Evolutionary conservation across 2,329 filamentous ascomycete species (phyloP).

Genomic region (Diplodia mutila): DNA sequence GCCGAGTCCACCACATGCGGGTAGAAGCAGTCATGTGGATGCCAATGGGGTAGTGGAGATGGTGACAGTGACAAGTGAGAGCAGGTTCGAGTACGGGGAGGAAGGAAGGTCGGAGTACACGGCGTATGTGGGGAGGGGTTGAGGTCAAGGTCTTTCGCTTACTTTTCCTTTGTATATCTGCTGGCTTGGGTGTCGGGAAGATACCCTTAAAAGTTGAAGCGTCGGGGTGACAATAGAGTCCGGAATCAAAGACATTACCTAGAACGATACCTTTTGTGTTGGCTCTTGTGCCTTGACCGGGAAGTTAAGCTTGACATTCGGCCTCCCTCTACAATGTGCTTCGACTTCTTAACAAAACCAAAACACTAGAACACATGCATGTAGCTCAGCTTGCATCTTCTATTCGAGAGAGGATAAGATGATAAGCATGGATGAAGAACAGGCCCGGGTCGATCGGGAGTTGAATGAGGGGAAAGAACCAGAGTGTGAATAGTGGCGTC

Average conservation of each 20-base stretch:
- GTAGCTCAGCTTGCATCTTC: no score
- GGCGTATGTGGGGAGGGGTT: conserved; percentile 2
- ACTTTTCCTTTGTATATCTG: neutral
- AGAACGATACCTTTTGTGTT: no score
- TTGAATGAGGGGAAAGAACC: no score
- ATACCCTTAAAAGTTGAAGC: neutral
- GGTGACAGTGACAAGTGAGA: neutral
- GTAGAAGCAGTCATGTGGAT: neutral
- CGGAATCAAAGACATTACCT: neutral
- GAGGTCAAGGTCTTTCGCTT: neutral
- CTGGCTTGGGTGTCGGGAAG: neutral
- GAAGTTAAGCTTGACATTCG: no score
- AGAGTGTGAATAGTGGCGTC: neutral
- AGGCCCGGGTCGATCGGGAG: no score
- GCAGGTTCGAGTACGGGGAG: neutral
- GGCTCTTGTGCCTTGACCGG: no score
- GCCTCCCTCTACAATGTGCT: no score
- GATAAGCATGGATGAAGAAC: no score
- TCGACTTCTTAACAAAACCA: no score
- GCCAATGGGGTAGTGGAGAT: neutral
- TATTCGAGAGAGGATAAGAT: no score
- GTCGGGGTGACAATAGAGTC: neutral
- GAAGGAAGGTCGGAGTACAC: conserved; percentile 3
- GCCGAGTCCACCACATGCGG: neutral
- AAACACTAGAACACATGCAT: no score